Evolutionary conservation across 345 rosid genomes (phyloP).

Genomic region (Draba incana): DNA sequence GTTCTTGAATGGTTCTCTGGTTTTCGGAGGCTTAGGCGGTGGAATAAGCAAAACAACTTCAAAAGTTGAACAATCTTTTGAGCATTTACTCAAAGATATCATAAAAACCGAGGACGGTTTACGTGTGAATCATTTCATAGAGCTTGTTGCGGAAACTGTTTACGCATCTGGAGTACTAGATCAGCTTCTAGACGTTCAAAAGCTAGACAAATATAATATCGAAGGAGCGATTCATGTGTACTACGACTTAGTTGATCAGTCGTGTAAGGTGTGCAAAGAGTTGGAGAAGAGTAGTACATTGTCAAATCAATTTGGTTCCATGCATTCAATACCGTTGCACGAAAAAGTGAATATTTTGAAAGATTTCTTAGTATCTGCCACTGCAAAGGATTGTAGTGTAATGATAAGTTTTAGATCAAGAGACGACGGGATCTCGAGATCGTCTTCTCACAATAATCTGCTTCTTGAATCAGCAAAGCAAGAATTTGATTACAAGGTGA

Average conservation of each 20-base stretch:
- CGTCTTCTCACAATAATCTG: conserved; percentile 49
- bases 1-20: conserved; percentile 79
- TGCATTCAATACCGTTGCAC: conserved; percentile 67
- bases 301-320: conserved; percentile 37
- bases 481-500: conserved; percentile 77
- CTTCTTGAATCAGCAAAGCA: conserved; percentile 70
- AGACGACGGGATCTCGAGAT: conserved; percentile 45
- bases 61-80: conserved; percentile 56
- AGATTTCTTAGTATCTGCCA: conserved; percentile 72
- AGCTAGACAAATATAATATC: conserved; percentile 67
- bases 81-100: conserved; percentile 57
- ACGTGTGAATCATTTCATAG: conserved; percentile 58
- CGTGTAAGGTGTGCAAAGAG: conserved; percentile 67
- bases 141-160: conserved; percentile 71
- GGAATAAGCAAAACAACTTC: conserved; percentile 50
- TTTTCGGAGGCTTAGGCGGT: conserved; percentile 80
- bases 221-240: conserved; percentile 95
- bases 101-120: conserved; percentile 58
- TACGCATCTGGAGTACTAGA: conserved; percentile 61
- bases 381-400: conserved; percentile 89
- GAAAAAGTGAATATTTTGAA: conserved; percentile 79
- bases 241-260: conserved; percentile 61
- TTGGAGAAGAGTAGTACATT: conserved; percentile 28
- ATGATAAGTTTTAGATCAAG: conserved; percentile 75
- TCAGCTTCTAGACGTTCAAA: conserved; percentile 78